These are phyloP conservation scores for Actinidia arguta DNA, from an alignment of 179 eudicot species.

Conservation along the genomic window DNA sequence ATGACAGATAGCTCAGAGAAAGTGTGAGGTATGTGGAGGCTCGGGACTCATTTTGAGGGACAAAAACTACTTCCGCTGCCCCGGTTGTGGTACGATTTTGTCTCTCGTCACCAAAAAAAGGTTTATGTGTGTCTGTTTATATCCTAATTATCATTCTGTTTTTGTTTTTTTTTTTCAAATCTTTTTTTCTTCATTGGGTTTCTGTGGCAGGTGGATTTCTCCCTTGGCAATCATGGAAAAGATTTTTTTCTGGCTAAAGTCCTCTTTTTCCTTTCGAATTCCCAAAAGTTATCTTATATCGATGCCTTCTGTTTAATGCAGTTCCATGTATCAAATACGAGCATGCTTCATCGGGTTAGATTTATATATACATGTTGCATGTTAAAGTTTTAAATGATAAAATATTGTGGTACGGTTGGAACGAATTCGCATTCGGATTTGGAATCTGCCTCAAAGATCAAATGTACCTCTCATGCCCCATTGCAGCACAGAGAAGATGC, in stretches of 20 bases:
- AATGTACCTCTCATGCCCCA: too few species aligned
- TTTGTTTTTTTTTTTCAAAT: too few species aligned
- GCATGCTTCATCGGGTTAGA: background rate
- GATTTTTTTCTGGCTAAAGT: slow-evolving; percentile 79
- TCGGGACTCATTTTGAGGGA: slow-evolving; percentile 88
- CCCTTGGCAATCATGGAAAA: slow-evolving; percentile 95
- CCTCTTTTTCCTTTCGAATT: background rate
- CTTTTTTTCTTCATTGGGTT: too few species aligned
- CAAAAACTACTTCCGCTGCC: slow-evolving; percentile 83
- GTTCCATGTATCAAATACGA: background rate
- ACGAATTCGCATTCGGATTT: too few species aligned
- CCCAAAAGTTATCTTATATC: background rate
- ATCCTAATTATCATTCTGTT: too few species aligned
- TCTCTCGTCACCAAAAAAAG: background rate
- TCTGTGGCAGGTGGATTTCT: slow-evolving; percentile 92
- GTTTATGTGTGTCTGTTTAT: background rate
- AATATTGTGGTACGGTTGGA: too few species aligned
- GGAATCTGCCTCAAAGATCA: too few species aligned
- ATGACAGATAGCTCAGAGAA: too few species aligned
- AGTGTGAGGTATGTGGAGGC: slow-evolving; percentile 66
- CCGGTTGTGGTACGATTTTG: slow-evolving; percentile 73
- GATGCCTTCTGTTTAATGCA: background rate
- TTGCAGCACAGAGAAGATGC: background rate
- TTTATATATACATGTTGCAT: too few species aligned
- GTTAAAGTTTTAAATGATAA: too few species aligned